A percentile compares a stretch with the other conserved stretches of the same genome.
phyloP scores from a whole-genome alignment of 495 filamentous ascomycete species.

The Alectoria sarmentosa region DNA sequence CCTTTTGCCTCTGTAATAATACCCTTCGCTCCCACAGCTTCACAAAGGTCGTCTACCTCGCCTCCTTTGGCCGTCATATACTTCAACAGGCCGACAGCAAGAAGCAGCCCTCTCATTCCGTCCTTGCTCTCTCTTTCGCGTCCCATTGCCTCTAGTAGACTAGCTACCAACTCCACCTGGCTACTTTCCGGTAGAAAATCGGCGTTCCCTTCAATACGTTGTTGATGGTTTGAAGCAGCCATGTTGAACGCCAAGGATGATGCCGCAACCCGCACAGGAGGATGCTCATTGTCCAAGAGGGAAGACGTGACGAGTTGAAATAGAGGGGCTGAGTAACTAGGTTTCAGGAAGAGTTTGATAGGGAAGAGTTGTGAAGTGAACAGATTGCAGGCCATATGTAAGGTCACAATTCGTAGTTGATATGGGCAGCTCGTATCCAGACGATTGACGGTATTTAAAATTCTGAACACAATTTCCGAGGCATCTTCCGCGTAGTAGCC shows the following conservation, averaged over 20 bases:
- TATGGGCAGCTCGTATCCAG: constrained; percentile 56
- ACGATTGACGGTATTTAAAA: constrained; percentile 54
- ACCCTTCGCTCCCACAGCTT: constrained; percentile 59
- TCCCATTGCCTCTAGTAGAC: constrained; percentile 65
- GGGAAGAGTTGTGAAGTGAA: constrained; percentile 50
- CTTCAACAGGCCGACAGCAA: constrained; percentile 64
- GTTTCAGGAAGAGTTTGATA: constrained; percentile 33
- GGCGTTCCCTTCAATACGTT: constrained; percentile 48
- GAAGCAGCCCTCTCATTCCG: constrained; percentile 61
- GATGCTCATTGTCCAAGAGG: constrained; percentile 47
- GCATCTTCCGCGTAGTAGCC: constrained; percentile 76
- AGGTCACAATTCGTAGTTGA: constrained; percentile 70
- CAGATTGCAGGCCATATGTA: constrained; percentile 58
- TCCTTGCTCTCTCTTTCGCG: constrained; percentile 54
- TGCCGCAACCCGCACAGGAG: constrained; percentile 62
- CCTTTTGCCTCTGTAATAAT: constrained; percentile 47
- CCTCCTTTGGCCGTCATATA: constrained; percentile 64
- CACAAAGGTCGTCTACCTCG: constrained; percentile 66
- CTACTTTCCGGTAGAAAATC: constrained; percentile 58
- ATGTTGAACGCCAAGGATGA: constrained; percentile 81
- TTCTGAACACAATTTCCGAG: constrained; percentile 54
- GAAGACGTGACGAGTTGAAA: constrained; percentile 45
- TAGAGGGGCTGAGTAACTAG: constrained; percentile 30
- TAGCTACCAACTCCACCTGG: constrained; percentile 72
- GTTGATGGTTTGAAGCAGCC: constrained; percentile 57